Evolutionary conservation across 805 yeast species (phyloP), one percentile per base, ranked within the genome.

Genomic region (Geotrichum ghanense): DNA sequence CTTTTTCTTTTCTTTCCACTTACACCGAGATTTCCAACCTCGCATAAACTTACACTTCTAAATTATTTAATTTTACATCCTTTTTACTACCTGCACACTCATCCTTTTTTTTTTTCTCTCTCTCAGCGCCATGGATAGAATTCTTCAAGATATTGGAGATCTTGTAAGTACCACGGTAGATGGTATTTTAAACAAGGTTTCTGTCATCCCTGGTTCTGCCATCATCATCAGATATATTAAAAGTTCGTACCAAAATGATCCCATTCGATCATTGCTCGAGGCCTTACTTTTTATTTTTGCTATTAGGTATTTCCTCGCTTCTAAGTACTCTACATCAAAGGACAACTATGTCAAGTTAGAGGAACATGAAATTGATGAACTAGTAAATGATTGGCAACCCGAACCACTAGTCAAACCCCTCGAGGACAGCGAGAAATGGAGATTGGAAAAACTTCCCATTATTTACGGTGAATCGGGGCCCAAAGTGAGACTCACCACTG

Each of bases 191-290:
- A 35, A 48, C 14, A 44, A 42, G 35, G 31, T 50, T 23, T 39
- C 41, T 5, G 41, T 42, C 17, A 44, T 70, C 24, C 73, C 73
- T 2, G 73, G 73, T 10, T 65, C 73, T 9, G 50, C 60, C 10
- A 61, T 66, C 27, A 50, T 66, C 17, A 56, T 61, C 47, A 62
- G 88, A 48, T 92, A 92, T 64, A 81, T 92, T 57, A 73, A 73
- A 52, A 79, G 88, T 10, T 87, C 97, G 2, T 89, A 89, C 62
- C 88, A 87, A 62, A 78, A 92, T 64, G 98, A 92, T 63, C 98
- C 98, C 1, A 74, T 87, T 50, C 76, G 98, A 57, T 84, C 97
- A 0, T 59, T 86, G 5, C 71, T 92, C 46, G 98, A 92, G 66
- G 63, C 83, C 31, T 69, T 79, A 16, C 71, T 92, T 55, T 75